Evolutionary conservation across 2,329 filamentous ascomycete genomes (phyloP), one percentile per base, ranked within the genome.

Genomic region (Rhynchosporium agropyri): DNA sequence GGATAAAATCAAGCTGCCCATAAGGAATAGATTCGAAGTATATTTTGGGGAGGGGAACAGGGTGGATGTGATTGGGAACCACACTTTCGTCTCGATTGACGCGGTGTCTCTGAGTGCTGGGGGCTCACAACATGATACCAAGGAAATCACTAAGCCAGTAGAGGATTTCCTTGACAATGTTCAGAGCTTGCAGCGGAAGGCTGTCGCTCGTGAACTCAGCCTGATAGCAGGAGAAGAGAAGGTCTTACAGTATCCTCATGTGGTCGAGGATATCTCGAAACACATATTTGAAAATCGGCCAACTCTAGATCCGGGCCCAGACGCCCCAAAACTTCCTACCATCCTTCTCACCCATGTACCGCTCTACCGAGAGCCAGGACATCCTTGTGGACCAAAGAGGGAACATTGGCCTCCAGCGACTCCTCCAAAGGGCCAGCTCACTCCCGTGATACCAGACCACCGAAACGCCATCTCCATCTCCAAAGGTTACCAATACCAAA

Each of bases 401-500:
- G 95, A 99, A 78, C 89, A 86, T 67, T 94, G 87, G 79, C 92
- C 92, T 2, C 91, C 90, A 0, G 80, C 85, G 0, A 83, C 82
- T 61, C 85, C 83, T 1, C 81, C 84, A 1, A 82, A 84, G 60
- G 85, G 86, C 6, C 82, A 89, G 70, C 79, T 75, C 0, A 76
- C 70, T 0, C 81, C 83, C 0, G 78, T 84, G 1, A 75, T 76
- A 61, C 85, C 79, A 2, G 91, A 96, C 70, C 81, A 90, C 53
- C 83, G 85, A 61, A 96, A 95, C 68, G 87, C 93, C 29, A 90
- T 99, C 63, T 83, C 83, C 2, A 86, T 99, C 15, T 79, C 84
- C 9, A 82, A 81, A 15, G 95, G 95, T 13, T 97, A 97, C 73
- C 95, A 99, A 75, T 99, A 99, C 73, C 94, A 98, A 75, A 99